Evolutionary conservation across 345 rosid species (phyloP), one percentile per base, ranked within the genome.

Genomic region (Ceriops decandra): DNA sequence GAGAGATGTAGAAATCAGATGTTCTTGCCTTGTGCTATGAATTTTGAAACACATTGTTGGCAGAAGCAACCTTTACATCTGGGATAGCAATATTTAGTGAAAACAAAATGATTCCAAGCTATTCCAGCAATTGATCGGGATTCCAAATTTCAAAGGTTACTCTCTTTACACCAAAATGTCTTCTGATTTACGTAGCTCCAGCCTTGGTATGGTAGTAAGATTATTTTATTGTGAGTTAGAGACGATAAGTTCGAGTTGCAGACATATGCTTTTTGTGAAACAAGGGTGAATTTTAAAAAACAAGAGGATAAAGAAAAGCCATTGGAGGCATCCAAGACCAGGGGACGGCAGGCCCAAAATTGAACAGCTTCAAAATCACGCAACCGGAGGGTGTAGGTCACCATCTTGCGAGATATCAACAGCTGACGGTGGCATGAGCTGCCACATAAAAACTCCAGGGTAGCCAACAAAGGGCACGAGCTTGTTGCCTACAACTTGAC

Each of bases 381-480:
- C 79, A 54, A 63, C 79, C 20, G 72, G 79, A 57, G 79, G 54
- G 28, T 17, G 66, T 10, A 64, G 66, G 27, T 22, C 38, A 61
- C 58, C 68, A 67, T 76, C 79, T 57, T 76, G 68, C 0, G 75
- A 70, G 46, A 71, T 71, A 60, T 76, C 72, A 38, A 76, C 68
- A 42, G 47, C 66, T 22, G 75, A 64, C 32, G 75, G 79, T 27
- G 71, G 75, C 79, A 76, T 46, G 69, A 76, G 51, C 38, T 71
- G 76, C 76, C 68, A 76, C 80, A 72, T 76, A 4, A 76, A 57
- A 36, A 67, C 27, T 67, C 75, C 72, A 5, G 80, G 66, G 52
- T 72, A 76, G 65, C 80, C 72, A 68, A 62, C 76, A 58, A 56
- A 71, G 49, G 76, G 72, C 28, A 72, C 51, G 30, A 36, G 33